A percentile compares a stretch with the other conserved stretches of the same genome.
Evolutionary conservation across 129 eudicot genomes (phyloP).

Genomic region (Arctium minus): DNA sequence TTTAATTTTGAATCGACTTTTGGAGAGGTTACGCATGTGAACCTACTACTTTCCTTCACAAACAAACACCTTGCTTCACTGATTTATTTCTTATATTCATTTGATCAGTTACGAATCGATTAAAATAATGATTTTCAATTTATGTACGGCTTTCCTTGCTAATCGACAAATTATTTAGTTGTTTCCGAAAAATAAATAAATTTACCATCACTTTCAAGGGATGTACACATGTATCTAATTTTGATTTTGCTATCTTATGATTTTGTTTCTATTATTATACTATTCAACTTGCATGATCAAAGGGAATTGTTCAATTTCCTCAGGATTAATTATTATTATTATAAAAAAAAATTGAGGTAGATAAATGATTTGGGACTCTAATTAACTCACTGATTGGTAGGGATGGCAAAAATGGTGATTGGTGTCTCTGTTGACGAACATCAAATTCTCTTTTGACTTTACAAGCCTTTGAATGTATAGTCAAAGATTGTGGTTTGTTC

Average conservation of each 20-base stretch:
- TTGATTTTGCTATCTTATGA: neutral
- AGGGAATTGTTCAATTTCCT: neutral
- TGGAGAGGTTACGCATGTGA: slow-evolving; percentile 15
- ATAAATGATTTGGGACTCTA: neutral
- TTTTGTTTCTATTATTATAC: neutral
- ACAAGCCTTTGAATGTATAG: neutral
- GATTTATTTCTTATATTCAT: neutral
- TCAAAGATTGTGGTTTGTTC: neutral
- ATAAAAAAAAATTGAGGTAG: neutral
- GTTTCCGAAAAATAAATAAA: neutral
- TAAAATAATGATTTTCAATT: slow-evolving; percentile 16
- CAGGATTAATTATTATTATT: neutral
- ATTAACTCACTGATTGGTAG: neutral
- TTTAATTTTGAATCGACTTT: neutral
- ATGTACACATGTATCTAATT: neutral
- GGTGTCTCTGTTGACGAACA: neutral
- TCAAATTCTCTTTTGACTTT: neutral
- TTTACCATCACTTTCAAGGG: neutral
- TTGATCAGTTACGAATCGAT: slow-evolving; percentile 19
- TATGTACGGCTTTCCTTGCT: slow-evolving; percentile 32
- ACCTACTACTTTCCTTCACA: neutral
- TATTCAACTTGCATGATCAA: slow-evolving; percentile 9
- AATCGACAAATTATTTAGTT: slow-evolving; percentile 26
- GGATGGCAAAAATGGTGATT: no score
- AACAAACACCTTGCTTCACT: neutral